Evolutionary conservation across 306 rosid species (phyloP).

Genomic region (Quercus berberidifolia): DNA sequence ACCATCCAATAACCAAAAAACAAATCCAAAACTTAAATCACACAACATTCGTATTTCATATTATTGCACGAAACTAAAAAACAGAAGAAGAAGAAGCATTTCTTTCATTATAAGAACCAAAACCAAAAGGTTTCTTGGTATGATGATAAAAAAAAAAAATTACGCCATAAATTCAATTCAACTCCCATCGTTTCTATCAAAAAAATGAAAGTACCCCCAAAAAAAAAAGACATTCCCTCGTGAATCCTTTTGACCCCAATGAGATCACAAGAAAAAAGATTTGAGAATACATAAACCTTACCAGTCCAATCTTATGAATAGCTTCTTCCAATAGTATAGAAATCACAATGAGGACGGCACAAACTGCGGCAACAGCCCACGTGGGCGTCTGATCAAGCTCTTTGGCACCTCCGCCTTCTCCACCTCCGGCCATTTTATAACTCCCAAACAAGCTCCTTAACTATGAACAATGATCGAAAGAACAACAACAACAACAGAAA

Average conservation of each 20-base stretch:
- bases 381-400: slow-evolving; percentile 83
- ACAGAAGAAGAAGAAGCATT: no score
- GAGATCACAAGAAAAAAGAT: no score
- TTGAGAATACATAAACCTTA: slow-evolving; percentile 2
- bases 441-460: not conserved
- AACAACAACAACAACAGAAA: not conserved
- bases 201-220: no score
- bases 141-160: no score
- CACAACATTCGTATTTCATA: not conserved
- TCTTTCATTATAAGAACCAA: no score
- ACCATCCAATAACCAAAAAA: not conserved
- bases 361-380: slow-evolving; percentile 89
- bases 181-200: no score
- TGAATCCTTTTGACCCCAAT: no score
- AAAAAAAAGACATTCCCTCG: no score
- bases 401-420: slow-evolving; percentile 38
- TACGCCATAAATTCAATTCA: no score
- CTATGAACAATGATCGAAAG: not conserved
- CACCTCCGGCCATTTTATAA: slow-evolving; percentile 48
- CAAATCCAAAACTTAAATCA: not conserved
- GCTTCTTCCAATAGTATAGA: slow-evolving; percentile 66
- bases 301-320: slow-evolving; percentile 61
- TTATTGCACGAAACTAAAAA: no score
- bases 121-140: no score
- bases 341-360: slow-evolving; percentile 65